These are phyloP conservation scores for Dipodascus albidus DNA, from an alignment of 805 yeast genomes.

Conservation along the genomic window DNA sequence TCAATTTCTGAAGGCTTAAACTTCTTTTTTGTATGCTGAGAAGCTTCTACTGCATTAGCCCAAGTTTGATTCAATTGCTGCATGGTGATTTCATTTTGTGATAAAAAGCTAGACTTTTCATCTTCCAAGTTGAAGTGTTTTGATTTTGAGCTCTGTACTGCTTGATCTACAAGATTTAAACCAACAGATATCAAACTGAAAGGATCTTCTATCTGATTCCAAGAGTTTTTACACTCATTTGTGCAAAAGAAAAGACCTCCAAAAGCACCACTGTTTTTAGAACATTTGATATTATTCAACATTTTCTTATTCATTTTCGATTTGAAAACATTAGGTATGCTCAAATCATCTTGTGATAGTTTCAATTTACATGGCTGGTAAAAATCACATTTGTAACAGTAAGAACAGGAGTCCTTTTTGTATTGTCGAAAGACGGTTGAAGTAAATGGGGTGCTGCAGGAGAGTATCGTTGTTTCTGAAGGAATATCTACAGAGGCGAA, in stretches of 20 bases:
- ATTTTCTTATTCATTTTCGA: conserved; percentile 8
- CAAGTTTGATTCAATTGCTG: conserved; percentile 25
- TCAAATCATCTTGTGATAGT: conserved; percentile 9
- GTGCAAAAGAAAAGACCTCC: conserved; percentile 46
- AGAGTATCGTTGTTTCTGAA: conserved; percentile 31
- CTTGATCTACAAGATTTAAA: conserved; percentile 30
- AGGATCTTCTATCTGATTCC: conserved; percentile 26
- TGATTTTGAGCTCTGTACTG: conserved; percentile 13
- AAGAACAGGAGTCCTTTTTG: conserved; percentile 50
- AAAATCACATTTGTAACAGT: conserved; percentile 38
- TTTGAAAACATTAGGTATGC: conserved; percentile 3
- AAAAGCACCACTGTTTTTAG: conserved; percentile 19
- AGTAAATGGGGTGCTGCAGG: conserved; percentile 34
- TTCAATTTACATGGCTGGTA: conserved; percentile 38
- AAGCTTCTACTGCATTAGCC: conserved; percentile 25
- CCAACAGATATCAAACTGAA: conserved; percentile 26
- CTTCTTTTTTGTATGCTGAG: conserved; percentile 27
- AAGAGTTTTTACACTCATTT: conserved; percentile 31
- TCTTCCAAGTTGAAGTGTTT: no score
- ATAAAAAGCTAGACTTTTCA: no score
- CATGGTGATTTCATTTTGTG: background rate
- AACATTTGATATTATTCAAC: background rate
- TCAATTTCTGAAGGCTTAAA: conserved; percentile 37
- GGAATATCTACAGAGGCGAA: conserved; percentile 35
- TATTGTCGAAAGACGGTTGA: conserved; percentile 39